Conservation (phyloP, 345 rosid genomes). For the Pistacia vera region DNA sequence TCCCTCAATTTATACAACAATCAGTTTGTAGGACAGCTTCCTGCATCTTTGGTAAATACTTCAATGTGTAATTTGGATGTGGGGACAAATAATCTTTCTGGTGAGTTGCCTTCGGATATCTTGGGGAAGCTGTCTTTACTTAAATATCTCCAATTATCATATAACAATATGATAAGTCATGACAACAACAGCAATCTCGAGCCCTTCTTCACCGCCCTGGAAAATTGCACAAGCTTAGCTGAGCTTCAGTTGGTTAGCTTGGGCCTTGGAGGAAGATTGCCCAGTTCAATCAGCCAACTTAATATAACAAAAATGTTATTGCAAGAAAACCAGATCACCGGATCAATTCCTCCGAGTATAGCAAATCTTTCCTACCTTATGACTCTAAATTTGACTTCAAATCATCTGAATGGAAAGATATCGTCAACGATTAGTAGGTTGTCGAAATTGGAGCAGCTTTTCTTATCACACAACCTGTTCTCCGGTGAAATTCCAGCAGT, state of each 20-base stretch:
- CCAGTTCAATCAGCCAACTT: conserved; percentile 42
- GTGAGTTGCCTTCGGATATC: conserved; percentile 47
- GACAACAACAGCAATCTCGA: conserved; percentile 45
- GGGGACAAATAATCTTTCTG: conserved; percentile 41
- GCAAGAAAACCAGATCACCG: conserved; percentile 48
- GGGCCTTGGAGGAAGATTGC: conserved; percentile 53
- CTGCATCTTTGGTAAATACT: conserved; percentile 40
- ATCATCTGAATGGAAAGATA: conserved; percentile 43
- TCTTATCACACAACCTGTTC: conserved; percentile 43
- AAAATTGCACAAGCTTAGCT: conserved; percentile 38
- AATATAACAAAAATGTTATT: conserved; percentile 21
- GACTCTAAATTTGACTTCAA: conserved; percentile 41
- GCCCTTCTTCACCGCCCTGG: conserved; percentile 44
- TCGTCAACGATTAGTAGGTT: conserved; percentile 32
- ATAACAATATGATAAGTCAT: conserved; percentile 46
- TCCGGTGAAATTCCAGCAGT: conserved; percentile 43
- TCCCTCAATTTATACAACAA: conserved; percentile 43
- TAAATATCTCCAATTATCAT: conserved; percentile 41
- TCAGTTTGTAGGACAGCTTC: conserved; percentile 41
- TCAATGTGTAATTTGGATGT: conserved; percentile 35
- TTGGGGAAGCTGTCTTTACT: conserved; percentile 28
- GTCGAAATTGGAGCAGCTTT: conserved; percentile 39
- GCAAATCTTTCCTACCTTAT: conserved; percentile 35
- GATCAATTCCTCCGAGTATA: conserved; percentile 42
- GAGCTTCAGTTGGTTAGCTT: conserved; percentile 54